Evolutionary conservation across 306 rosid species (phyloP).

Genomic region (Acacia melanoxylon): DNA sequence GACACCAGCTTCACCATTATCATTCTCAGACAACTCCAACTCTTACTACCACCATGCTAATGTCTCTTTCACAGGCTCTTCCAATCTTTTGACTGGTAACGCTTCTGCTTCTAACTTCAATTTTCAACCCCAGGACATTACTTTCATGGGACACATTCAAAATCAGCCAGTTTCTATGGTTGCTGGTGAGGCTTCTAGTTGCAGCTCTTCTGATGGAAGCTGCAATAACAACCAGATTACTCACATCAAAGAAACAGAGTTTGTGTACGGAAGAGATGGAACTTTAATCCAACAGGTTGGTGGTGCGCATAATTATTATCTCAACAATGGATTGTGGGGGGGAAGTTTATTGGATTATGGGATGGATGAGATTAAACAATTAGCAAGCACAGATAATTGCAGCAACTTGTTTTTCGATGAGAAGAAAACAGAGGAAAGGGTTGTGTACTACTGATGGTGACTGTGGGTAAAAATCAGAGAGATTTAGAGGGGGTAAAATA

Average conservation of each 20-base stretch:
- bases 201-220: conserved; percentile 62
- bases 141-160: conserved; percentile 24
- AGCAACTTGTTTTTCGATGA: conserved; percentile 64
- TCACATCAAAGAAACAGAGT: conserved; percentile 21
- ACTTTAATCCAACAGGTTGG: conserved; percentile 9
- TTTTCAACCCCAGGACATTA: conserved; percentile 36
- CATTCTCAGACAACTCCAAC: conserved; percentile 29
- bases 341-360: conserved; percentile 64
- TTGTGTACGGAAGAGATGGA: conserved; percentile 18
- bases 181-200: conserved; percentile 48
- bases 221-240: conserved; percentile 30
- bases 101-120: conserved; percentile 9
- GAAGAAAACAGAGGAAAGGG: conserved; percentile 56
- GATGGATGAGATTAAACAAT: conserved; percentile 67
- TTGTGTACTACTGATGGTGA: conserved; percentile 59
- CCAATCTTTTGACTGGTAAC: conserved; percentile 29
- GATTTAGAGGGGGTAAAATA: conserved; percentile 3
- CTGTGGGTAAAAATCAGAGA: conserved; percentile 26
- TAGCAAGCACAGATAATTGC: conserved; percentile 49
- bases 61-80: conserved; percentile 27
- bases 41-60: conserved; percentile 5
- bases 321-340: conserved; percentile 43
- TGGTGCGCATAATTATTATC: conserved; percentile 22
- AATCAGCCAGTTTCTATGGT: conserved; percentile 26
- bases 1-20: conserved; percentile 31